These are phyloP conservation scores for Coemansia sp. DNA, from an alignment of 192 early-diverging fungal genomes.

Conservation along the genomic window DNA sequence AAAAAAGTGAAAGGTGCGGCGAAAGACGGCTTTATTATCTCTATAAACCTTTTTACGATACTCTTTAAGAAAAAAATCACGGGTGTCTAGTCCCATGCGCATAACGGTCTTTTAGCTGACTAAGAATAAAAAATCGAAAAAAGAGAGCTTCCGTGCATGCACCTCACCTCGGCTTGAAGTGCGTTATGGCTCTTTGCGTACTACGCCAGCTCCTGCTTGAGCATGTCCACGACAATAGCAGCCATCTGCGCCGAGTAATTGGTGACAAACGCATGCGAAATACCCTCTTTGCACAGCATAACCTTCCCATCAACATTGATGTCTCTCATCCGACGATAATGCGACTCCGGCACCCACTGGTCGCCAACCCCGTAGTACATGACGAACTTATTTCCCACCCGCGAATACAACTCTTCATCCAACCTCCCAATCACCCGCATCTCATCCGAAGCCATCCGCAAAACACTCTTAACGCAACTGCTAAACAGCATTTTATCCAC, in stretches of 20 bases:
- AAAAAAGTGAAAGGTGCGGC: background rate
- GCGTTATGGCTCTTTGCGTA: background rate
- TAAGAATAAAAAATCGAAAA: background rate
- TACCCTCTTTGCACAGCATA: slow-evolving; percentile 66
- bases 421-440: slow-evolving; percentile 69
- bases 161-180: background rate
- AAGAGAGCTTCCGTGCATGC: background rate
- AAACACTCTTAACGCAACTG: slow-evolving; percentile 61
- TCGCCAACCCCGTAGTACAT: slow-evolving; percentile 80
- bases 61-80: no score
- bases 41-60: no score
- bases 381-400: slow-evolving; percentile 64
- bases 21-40: no score
- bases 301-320: slow-evolving; percentile 68
- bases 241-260: slow-evolving; percentile 43
- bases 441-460: slow-evolving; percentile 74
- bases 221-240: slow-evolving; percentile 23
- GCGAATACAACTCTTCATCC: slow-evolving; percentile 65
- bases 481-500: slow-evolving; percentile 68
- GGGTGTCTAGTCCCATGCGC: no score
- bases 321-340: slow-evolving; percentile 66
- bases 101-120: no score
- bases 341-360: slow-evolving; percentile 73
- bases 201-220: slow-evolving; percentile 26
- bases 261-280: slow-evolving; percentile 82